Evolutionary conservation across 169 alveolate species (phyloP).

Genomic region (Babesia sp.): DNA sequence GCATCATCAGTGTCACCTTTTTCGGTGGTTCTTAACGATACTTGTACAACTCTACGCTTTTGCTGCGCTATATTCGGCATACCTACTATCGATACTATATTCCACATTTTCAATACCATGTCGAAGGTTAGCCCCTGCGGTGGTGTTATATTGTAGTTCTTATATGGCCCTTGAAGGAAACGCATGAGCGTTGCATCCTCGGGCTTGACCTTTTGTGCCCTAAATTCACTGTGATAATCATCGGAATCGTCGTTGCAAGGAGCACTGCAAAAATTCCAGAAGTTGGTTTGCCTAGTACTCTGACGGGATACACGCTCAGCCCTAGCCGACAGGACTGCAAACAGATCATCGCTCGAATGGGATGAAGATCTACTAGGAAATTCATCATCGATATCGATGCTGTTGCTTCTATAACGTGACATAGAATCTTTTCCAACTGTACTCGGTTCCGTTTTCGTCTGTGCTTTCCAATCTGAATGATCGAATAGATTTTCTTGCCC

Average conservation of each 20-base stretch:
- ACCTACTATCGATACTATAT: constrained; percentile 15
- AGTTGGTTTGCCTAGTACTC: neutral
- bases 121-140: constrained; percentile 41
- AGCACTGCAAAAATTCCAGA: constrained; percentile 25
- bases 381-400: constrained; percentile 5
- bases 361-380: constrained; percentile 7
- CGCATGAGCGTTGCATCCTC: constrained; percentile 24
- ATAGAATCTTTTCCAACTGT: no score
- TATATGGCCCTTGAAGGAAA: constrained; percentile 40
- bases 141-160: constrained; percentile 48
- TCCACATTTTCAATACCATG: constrained; percentile 52
- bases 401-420: no score
- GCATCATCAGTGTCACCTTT: neutral
- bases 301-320: neutral
- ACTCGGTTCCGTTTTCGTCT: neutral
- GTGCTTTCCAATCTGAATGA: constrained; percentile 43
- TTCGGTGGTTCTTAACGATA: constrained; percentile 13
- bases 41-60: neutral
- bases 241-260: neutral
- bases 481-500: neutral
- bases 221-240: neutral
- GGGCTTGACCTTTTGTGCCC: neutral
- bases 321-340: constrained; percentile 10
- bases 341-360: constrained; percentile 54
- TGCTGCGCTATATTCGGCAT: constrained; percentile 9